phyloP scores from a whole-genome alignment of 257 asterid genomes.

The Capsicum chinense region DNA sequence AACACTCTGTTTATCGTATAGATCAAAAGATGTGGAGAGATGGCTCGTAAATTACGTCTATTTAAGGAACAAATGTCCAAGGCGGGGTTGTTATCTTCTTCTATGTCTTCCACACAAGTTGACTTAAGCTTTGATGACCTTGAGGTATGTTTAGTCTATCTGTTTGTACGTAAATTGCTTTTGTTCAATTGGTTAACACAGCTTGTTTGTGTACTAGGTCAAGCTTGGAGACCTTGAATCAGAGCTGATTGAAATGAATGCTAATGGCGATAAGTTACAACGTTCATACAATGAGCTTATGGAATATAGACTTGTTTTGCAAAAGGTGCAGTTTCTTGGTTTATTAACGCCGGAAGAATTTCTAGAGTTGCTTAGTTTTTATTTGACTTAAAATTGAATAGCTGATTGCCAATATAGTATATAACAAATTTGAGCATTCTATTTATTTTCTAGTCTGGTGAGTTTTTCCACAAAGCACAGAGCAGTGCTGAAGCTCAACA shows the following conservation, averaged over 20 bases:
- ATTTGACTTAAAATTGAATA: not conserved
- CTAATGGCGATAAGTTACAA: slow-evolving; percentile 75
- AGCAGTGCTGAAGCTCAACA: slow-evolving; percentile 87
- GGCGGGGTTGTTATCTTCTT: slow-evolving; percentile 75
- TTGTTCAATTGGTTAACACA: slow-evolving; percentile 19
- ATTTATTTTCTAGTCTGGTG: slow-evolving; percentile 71
- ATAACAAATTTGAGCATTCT: slow-evolving; percentile 20
- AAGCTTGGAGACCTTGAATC: slow-evolving; percentile 79
- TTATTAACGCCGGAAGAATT: not conserved
- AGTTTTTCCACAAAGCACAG: slow-evolving; percentile 73
- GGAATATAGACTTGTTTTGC: slow-evolving; percentile 82
- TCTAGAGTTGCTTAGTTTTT: slow-evolving; percentile 21
- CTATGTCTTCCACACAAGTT: slow-evolving; percentile 44
- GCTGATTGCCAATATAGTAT: slow-evolving; percentile 28
- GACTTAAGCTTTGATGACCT: slow-evolving; percentile 74
- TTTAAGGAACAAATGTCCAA: slow-evolving; percentile 87
- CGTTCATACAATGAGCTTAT: slow-evolving; percentile 83
- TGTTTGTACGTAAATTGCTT: slow-evolving; percentile 2
- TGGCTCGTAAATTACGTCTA: slow-evolving; percentile 95
- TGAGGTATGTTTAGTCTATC: slow-evolving; percentile 59
- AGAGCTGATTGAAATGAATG: slow-evolving; percentile 81
- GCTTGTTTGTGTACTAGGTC: slow-evolving; percentile 34
- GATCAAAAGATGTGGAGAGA: slow-evolving; percentile 97
- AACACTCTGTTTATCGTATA: slow-evolving; percentile 36
- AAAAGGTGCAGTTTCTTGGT: slow-evolving; percentile 53